Evolutionary conservation across 345 rosid genomes (phyloP), one percentile per base, ranked within the genome.

Genomic region (Melaleuca alternifolia): DNA sequence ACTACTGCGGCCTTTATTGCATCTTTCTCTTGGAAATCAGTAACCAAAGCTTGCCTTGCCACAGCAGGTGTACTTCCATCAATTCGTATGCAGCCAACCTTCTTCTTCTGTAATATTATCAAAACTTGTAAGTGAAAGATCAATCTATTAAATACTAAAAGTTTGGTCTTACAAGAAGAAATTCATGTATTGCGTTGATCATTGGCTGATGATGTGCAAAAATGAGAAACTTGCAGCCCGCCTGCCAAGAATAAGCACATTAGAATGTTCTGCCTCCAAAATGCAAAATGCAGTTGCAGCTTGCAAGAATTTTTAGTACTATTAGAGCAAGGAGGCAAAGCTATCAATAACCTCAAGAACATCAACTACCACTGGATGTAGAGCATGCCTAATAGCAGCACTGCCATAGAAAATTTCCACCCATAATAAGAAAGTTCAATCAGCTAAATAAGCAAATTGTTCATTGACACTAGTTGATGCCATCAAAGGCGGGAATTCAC

Each of bases 191-290:
- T 84, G 97, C 91, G 37, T 95, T 95, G 85, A 96, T 94, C 99
- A 97, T 97, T 84, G 95, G 89, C 85, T 88, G 95, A 89, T 97
- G 99, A 89, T 96, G 98, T 3, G 98, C 99, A 95, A 95, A 97
- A 85, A 95, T 92, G 48, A 97, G 92, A 93, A 97, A 97, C 90
- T 97, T 97, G 95, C 99, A 97, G 87, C 94, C 96, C 71, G 98
- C 99, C 99, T 97, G 96, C 62, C 11, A 10, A 83, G 56, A 71
- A 79, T 23, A 30, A 83, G 57, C 54, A 83, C 14, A 28, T 83
- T 54, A 52, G 50, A 13, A 84, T 30, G 51, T 71, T 71, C 81
- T 18, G 14, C 81, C 14, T 33, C 81, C 48, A 71, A 37, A 71
- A 71, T 37, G 81, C 48, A 71, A 71, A 71, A 71, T 71, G 81